These are phyloP conservation scores for Skeletonema tropicum DNA, from an alignment of 108 stramenopile genomes.

Conservation along the genomic window DNA sequence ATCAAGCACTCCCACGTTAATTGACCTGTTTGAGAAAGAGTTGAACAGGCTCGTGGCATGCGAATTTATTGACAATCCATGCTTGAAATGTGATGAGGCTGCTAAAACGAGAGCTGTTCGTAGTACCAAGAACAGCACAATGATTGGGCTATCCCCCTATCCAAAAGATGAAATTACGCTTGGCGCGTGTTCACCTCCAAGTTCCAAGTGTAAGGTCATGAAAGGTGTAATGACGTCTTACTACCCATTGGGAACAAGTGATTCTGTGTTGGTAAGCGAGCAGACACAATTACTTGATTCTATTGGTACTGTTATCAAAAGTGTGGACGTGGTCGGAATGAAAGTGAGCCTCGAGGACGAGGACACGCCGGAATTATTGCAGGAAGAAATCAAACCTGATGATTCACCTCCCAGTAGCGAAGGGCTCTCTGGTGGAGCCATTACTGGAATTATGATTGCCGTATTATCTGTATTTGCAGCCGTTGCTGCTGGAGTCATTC, in stretches of 20 bases:
- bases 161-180: slow-evolving; percentile 25
- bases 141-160: slow-evolving; percentile 38
- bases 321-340: slow-evolving; percentile 26
- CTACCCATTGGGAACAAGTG: slow-evolving; percentile 22
- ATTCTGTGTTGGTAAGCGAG: slow-evolving; percentile 13
- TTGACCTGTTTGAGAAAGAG: slow-evolving; percentile 43
- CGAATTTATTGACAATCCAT: slow-evolving; percentile 31
- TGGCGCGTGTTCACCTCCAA: slow-evolving; percentile 9
- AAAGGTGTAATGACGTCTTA: slow-evolving; percentile 37
- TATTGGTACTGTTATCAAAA: slow-evolving; percentile 32
- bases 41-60: slow-evolving; percentile 36
- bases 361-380: slow-evolving; percentile 7
- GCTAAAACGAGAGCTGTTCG: slow-evolving; percentile 7
- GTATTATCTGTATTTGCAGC: slow-evolving; percentile 16
- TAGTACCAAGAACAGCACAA: slow-evolving; percentile 18
- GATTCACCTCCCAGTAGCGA: slow-evolving; percentile 11
- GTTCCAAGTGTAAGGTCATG: slow-evolving; percentile 31
- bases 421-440: slow-evolving; percentile 32
- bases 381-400: background rate
- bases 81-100: slow-evolving; percentile 27
- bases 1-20: background rate
- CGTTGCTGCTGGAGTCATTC: background rate
- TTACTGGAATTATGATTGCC: slow-evolving; percentile 30
- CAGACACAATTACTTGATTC: slow-evolving; percentile 26
- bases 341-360: slow-evolving; percentile 26